Evolutionary conservation across 2,329 filamentous ascomycete species (phyloP).

Genomic region (Talaromyces albobiverticillius): DNA sequence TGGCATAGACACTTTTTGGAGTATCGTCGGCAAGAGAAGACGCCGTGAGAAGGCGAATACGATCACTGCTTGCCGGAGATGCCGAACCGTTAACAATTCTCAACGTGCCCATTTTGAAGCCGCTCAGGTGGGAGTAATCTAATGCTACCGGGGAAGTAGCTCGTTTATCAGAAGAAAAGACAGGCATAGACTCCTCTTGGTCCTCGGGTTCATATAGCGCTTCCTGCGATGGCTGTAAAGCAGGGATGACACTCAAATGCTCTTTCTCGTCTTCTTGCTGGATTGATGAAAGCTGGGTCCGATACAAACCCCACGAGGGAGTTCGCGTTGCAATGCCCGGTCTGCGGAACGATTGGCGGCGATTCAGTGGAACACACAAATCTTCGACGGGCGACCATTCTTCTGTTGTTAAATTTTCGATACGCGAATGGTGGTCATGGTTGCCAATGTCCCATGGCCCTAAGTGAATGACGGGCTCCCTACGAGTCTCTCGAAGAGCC

Average conservation of each 20-base stretch:
- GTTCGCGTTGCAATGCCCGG: conserved; percentile 35
- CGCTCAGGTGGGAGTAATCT: conserved; percentile 39
- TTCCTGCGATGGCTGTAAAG: conserved; percentile 19
- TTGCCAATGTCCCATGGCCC: conserved; percentile 21
- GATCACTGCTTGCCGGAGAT: conserved; percentile 38
- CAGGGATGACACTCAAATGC: conserved; percentile 10
- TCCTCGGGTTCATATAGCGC: conserved; percentile 17
- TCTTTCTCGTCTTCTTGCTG: conserved; percentile 21
- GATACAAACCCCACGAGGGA: conserved; percentile 22
- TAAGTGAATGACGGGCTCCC: conserved; percentile 27
- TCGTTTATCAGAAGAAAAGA: conserved; percentile 16
- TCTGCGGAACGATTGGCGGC: conserved; percentile 35
- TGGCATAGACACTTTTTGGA: conserved; percentile 11
- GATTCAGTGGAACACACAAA: conserved; percentile 32
- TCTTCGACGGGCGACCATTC: conserved; percentile 4
- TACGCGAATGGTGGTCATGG: conserved; percentile 1
- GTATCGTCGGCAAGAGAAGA: not conserved
- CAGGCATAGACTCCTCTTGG: conserved; percentile 14
- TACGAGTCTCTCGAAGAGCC: conserved; percentile 15
- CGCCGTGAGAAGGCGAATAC: conserved; percentile 21
- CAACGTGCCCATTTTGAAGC: conserved; percentile 38
- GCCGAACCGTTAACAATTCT: conserved; percentile 38
- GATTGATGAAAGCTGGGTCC: conserved; percentile 22
- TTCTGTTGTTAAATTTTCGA: conserved; percentile 26
- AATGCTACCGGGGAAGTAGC: conserved; percentile 28